phyloP scores from a whole-genome alignment of 192 early-diverging fungal genomes.

The Phlyctochytrium planicorne region DNA sequence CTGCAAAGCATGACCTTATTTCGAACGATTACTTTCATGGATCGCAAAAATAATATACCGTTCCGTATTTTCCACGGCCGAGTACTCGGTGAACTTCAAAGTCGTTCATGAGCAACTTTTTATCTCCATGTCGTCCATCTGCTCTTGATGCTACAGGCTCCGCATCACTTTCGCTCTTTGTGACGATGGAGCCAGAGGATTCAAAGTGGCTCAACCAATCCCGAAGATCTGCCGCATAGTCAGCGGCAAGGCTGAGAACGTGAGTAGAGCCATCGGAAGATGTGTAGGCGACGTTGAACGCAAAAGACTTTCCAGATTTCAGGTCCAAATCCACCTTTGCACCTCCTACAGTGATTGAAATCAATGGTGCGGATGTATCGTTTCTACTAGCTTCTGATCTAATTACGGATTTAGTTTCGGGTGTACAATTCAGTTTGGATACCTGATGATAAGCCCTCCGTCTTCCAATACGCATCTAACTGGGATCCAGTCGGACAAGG shows the following conservation, averaged over 20 bases:
- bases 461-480: neutral
- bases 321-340: too few species aligned
- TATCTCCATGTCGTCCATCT: neutral
- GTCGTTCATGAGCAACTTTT: constrained; percentile 33
- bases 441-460: neutral
- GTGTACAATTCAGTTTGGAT: neutral
- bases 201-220: too few species aligned
- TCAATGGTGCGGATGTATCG: too few species aligned
- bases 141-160: neutral
- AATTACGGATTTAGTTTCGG: neutral
- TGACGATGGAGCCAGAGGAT: neutral
- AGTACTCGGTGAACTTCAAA: constrained; percentile 47
- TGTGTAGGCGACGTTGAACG: neutral
- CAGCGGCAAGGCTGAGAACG: neutral
- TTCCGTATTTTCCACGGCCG: constrained; percentile 46
- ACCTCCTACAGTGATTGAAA: too few species aligned
- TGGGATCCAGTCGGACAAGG: neutral
- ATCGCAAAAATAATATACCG: constrained; percentile 29
- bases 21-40: neutral
- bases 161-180: neutral
- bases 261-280: neutral
- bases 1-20: constrained; percentile 42
- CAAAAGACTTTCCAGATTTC: too few species aligned
- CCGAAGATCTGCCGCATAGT: neutral
- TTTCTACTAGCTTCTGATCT: neutral